phyloP scores from a whole-genome alignment of 495 filamentous ascomycete genomes.

The Penicillium goetzii region DNA sequence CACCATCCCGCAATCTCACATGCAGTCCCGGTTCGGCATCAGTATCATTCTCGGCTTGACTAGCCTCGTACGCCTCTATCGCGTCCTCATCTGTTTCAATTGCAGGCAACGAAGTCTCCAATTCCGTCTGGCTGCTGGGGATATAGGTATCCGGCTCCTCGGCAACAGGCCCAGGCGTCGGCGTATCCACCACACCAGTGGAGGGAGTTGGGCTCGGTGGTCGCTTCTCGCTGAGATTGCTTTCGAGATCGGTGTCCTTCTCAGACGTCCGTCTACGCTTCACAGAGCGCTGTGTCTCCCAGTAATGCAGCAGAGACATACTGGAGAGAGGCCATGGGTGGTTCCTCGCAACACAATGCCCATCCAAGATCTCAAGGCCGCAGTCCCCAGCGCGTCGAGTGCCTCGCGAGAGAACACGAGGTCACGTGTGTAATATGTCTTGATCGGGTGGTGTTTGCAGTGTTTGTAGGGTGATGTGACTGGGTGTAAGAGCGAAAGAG shows the following conservation, averaged over 20 bases:
- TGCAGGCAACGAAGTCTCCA: slow-evolving; percentile 75
- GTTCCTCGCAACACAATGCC: background rate
- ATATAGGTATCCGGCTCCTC: slow-evolving; percentile 46
- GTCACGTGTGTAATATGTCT: slow-evolving; percentile 40
- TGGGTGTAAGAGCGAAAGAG: background rate
- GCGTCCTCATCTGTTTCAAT: slow-evolving; percentile 69
- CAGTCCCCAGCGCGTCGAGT: background rate
- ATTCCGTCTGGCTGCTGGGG: slow-evolving; percentile 59
- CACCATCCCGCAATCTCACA: slow-evolving; percentile 55
- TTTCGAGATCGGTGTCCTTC: slow-evolving; percentile 13
- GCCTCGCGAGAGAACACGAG: slow-evolving; percentile 34
- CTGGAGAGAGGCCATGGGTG: slow-evolving; percentile 23
- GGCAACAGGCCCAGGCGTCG: slow-evolving; percentile 23
- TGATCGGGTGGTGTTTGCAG: slow-evolving; percentile 29
- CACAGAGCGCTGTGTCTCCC: slow-evolving; percentile 42
- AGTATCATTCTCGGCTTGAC: slow-evolving; percentile 44
- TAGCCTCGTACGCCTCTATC: slow-evolving; percentile 78
- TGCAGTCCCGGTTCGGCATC: slow-evolving; percentile 43
- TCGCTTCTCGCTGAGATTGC: slow-evolving; percentile 10
- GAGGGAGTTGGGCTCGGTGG: slow-evolving; percentile 29
- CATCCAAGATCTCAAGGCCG: background rate
- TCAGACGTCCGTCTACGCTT: slow-evolving; percentile 41
- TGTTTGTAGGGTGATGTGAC: slow-evolving; percentile 28
- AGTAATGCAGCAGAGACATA: slow-evolving; percentile 51
- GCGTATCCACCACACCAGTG: slow-evolving; percentile 9